Evolutionary conservation across 108 stramenopile genomes (phyloP), one percentile per base, ranked within the genome.

Genomic region (Licmophora abbreviata): DNA sequence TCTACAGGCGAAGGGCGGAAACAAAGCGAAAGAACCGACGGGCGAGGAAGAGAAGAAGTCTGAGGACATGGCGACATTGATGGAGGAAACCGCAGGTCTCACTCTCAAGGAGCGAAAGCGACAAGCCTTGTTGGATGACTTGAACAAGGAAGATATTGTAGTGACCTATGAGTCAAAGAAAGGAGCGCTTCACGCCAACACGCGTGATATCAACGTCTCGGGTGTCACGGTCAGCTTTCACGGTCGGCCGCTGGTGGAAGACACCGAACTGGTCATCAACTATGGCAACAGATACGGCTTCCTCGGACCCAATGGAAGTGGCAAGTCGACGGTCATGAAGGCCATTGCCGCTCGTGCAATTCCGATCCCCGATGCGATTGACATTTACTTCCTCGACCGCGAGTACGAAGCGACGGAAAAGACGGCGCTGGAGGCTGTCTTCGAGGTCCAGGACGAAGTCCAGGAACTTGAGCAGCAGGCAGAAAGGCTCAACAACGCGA

Each of bases 391-490:
- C 56, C 72, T 99, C 27, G 83, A 88, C 54, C 59, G 67, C n/a
- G 99, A 98, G 74, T 96, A 97, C 32, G 88, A 92, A 20, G 85
- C 95, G 11, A 79, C 86, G 2, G 79, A 94, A 23, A 85, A 96
- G 44, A 88, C 97, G 5, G 99, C 99, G n/a, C 72, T 96, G 21
- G 77, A 95, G 59, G 98, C 96, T 21, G 95, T 97, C 42, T 91
- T 95, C 73, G 87, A 89, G 55, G 84, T 88, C 24, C 93, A 95
- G 44, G 87, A 88, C 38, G 97, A 97, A 64, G 69, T 95, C 17
- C 56, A 66, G 6, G 56, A 66, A 37, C 85, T 99, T 0, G 97
- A 97, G 54, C 36, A 69, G 24, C 83, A 95, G 54, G 96, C 94
- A 18, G 93, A 88, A 21, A 17, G 49, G 12, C 75, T 97, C 40